phyloP scores from a whole-genome alignment of 768 basidiomycete genomes.

The Phlebiopsis flavidoalba region DNA sequence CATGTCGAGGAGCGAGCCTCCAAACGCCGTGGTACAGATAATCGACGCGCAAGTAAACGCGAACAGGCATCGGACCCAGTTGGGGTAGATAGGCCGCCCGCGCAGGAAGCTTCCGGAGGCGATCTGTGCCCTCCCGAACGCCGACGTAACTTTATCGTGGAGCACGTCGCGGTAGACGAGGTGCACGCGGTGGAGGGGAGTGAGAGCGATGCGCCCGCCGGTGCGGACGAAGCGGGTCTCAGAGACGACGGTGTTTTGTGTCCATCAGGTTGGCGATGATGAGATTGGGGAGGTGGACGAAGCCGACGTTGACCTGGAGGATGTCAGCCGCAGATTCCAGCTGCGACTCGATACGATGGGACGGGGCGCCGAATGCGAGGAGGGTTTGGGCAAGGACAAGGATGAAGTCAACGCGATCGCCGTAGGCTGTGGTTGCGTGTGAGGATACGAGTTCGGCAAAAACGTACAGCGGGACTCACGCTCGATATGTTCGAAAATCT shows the following conservation, averaged over 20 bases:
- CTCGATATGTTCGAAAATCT: slow-evolving; percentile 20
- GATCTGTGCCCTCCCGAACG: slow-evolving; percentile 64
- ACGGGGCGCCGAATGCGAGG: slow-evolving; percentile 90
- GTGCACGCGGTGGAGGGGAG: slow-evolving; percentile 78
- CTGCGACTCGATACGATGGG: slow-evolving; percentile 89
- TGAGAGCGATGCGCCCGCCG: slow-evolving; percentile 73
- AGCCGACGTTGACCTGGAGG: slow-evolving; percentile 72
- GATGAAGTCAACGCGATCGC: slow-evolving; percentile 58
- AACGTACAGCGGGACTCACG: slow-evolving; percentile 9
- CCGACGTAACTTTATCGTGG: slow-evolving; percentile 77
- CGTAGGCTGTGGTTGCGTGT: slow-evolving; percentile 8
- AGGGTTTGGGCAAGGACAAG: slow-evolving; percentile 83
- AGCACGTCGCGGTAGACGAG: slow-evolving; percentile 81
- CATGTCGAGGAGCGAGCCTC: slow-evolving; percentile 79
- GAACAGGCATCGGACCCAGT: slow-evolving; percentile 62
- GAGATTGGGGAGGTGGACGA: slow-evolving; percentile 78
- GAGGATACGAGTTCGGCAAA: neutral
- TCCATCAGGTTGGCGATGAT: slow-evolving; percentile 82
- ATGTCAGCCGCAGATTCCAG: slow-evolving; percentile 74
- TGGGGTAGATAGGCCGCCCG: slow-evolving; percentile 62
- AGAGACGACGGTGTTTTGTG: slow-evolving; percentile 59
- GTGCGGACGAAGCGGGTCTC: slow-evolving; percentile 87
- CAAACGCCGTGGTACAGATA: slow-evolving; percentile 80
- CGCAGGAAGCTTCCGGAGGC: slow-evolving; percentile 60
- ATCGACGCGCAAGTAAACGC: slow-evolving; percentile 76